Percentiles rank a stretch among this genome's conserved stretches.
These are phyloP conservation scores for Ceriops decandra DNA, from an alignment of 345 rosid species.

Conservation along the genomic window DNA sequence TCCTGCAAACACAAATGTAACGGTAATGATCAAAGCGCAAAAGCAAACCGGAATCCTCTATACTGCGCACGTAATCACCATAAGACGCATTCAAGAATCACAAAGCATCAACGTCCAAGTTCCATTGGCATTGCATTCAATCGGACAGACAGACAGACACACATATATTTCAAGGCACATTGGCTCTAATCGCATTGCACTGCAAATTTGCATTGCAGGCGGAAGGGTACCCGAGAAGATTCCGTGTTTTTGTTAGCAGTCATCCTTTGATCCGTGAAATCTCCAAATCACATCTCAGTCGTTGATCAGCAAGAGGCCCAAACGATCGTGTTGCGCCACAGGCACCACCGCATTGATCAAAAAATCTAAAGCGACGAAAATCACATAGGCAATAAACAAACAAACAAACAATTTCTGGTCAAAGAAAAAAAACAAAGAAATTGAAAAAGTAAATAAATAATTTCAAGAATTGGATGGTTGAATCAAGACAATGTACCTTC, in stretches of 20 bases:
- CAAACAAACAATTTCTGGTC: too few relatives aligned
- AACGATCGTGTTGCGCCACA: not conserved
- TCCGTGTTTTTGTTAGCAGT: conserved; percentile 35
- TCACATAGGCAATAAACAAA: too few relatives aligned
- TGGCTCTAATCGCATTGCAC: not conserved
- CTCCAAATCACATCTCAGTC: conserved; percentile 18
- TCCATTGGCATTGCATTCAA: not conserved
- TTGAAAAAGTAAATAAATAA: not conserved
- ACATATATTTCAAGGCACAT: not conserved
- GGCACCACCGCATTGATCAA: not conserved
- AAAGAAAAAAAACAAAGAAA: not conserved
- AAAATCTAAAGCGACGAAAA: not conserved
- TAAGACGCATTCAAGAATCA: not conserved
- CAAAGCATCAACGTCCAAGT: not conserved
- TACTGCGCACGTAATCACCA: not conserved
- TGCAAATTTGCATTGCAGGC: not conserved
- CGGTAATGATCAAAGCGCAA: not conserved
- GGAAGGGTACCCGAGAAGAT: conserved; percentile 29
- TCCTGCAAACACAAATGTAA: conserved; percentile 1
- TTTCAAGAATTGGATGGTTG: not conserved
- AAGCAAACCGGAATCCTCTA: not conserved
- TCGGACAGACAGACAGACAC: too few relatives aligned
- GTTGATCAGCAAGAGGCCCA: too few relatives aligned
- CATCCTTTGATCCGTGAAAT: conserved; percentile 35
- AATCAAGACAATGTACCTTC: too few relatives aligned